Evolutionary conservation across 805 yeast species (phyloP), one percentile per base, ranked within the genome.

Genomic region (Millerozyma acaciae): DNA sequence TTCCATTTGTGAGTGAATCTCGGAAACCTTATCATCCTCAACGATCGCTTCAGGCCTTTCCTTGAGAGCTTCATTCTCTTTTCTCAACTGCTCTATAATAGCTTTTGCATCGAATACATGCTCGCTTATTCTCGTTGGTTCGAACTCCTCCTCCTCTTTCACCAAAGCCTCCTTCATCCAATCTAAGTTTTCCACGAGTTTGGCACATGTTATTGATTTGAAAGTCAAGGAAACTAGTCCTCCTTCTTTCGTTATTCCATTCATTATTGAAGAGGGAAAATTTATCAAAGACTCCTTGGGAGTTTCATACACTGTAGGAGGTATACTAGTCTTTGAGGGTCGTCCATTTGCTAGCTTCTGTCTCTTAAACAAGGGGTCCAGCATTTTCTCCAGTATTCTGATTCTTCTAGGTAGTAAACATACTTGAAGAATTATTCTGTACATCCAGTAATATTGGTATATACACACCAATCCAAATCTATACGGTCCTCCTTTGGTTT

Each of bases 171-270:
- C 43, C 17, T 60, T 49, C 42, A 63, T 53, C 45, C 55, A 46
- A 34, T 62, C 65, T 26, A 51, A 41, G 31, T 55, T 59, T 30
- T 65, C 70, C 15, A 61, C 61, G 24, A 55, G 55, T 31, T 52
- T 50, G 25, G 59, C 59, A 32, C 63, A 62, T 17, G 51, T 57
- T 13, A 64, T 53, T 4, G 70, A 56, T 39, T 66, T 66, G 47
- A 61, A 65, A 3, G 71, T 64, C 35, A 66, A 49, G 3, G 68
- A 60, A 19, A 52, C 52, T 20, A 66, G 51, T 8, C 73, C 73
- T 4, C 68, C 69, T 39, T 65, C 68, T 13, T 48, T 51, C 0
- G 71, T 65, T 14, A 59, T 48, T 5, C 71, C 73, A 34, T 60
- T 60, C 27, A 62, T 46, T 1, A 66, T 57, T 1, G 68, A 60